Evolutionary conservation across 1,139 yeast genomes (phyloP), one percentile per base, ranked within the genome.

Genomic region (Suzukiozyma palmioleophila): DNA sequence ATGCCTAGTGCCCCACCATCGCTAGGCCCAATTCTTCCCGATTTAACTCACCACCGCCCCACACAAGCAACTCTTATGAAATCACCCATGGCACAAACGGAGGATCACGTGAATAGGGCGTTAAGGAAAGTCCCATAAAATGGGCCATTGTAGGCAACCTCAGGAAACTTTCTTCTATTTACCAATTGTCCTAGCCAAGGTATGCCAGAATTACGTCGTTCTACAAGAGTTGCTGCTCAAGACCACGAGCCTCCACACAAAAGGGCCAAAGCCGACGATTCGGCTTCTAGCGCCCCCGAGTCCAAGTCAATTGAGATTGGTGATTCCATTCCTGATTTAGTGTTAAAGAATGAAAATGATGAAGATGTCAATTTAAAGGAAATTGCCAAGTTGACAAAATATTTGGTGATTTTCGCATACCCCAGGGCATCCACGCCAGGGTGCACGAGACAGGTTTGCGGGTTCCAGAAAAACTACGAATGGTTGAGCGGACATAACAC

Each of bases 371-470:
- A 73, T 28, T 63, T 85, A 49, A 57, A 52, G 22, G 69, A 75
- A 13, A 64, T 73, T 13, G 78, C 81, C 7, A 50, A 61, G 14
- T 60, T 70, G 10, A 62, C 77, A 34, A 74, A 73, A 43, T 70
- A 76, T 37, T 64, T 83, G 51, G 73, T 86, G 38, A 75, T 84
- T 32, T 84, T 84, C 58, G 73, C 96, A 12, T 92, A 89, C 56
- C 97, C 98, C 39, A 84, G 76, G 55, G 98, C 97, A 0, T 81
- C 84, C 27, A 92, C 98, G 0, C 96, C 97, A 1, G 97, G 97
- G 2, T 90, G 97, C 62, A 89, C 94, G 1, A 76, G 89, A 53
- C 98, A 92, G 64, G 97, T 89, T 1, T 77, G 86, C 60, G 97
- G 96, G 0, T 92, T 85, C 60, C 81, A 92, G 52, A 81, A 77